These are phyloP conservation scores for Ophiosphaerella narmari DNA, from an alignment of 2,329 filamentous ascomycete species.

Conservation along the genomic window DNA sequence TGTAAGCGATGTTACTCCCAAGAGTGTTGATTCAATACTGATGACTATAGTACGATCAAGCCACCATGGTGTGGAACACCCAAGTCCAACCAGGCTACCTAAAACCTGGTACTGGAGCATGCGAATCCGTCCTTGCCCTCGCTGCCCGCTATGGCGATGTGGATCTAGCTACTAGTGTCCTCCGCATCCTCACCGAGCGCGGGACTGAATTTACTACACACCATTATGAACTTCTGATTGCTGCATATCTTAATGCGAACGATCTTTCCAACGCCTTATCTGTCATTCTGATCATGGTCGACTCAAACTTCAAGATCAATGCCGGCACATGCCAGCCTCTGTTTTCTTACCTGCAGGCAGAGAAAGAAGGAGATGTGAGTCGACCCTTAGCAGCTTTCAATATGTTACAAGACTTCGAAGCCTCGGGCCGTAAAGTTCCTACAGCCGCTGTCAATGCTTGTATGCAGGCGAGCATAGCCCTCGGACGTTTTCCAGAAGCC, in stretches of 20 bases:
- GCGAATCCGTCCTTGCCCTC: constrained; percentile 71
- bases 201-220: constrained; percentile 63
- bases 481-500: constrained; percentile 54
- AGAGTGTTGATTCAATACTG: constrained; percentile 1
- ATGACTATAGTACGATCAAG: constrained; percentile 61
- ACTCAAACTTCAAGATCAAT: constrained; percentile 63
- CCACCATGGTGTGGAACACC: constrained; percentile 72
- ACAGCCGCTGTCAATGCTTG: constrained; percentile 57
- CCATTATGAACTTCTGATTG: constrained; percentile 81
- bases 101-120: constrained; percentile 67
- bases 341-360: constrained; percentile 58
- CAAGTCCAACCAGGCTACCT: constrained; percentile 64
- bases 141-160: constrained; percentile 72
- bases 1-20: constrained; percentile 39
- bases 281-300: constrained; percentile 74
- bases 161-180: constrained; percentile 70
- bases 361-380: constrained; percentile 42
- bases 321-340: constrained; percentile 67
- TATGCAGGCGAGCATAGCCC: constrained; percentile 57
- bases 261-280: constrained; percentile 71
- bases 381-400: constrained; percentile 59
- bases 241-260: constrained; percentile 65
- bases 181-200: constrained; percentile 66
- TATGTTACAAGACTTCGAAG: constrained; percentile 61
- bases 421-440: constrained; percentile 56